Evolutionary conservation across 192 early-diverging fungal species (phyloP).

Genomic region (Coemansia nantahalensis): DNA sequence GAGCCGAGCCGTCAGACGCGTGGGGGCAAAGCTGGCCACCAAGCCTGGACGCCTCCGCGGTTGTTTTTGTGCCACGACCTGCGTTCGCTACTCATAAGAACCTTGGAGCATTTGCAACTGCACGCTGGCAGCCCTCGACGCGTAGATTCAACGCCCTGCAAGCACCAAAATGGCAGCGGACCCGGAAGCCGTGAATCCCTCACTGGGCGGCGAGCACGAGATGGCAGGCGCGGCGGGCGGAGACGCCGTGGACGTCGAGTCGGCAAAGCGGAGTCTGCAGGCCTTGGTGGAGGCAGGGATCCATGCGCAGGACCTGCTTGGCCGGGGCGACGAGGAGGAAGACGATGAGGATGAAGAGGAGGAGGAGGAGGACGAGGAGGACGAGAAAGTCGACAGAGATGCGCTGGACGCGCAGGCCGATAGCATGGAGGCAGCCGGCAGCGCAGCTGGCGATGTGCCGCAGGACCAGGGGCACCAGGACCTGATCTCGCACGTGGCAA

Average conservation of each 20-base stretch:
- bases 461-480: conserved; percentile 14
- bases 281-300: conserved; percentile 46
- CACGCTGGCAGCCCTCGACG: no score
- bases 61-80: no score
- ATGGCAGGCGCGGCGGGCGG: not conserved
- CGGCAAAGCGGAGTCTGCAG: conserved; percentile 46
- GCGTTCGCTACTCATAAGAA: no score
- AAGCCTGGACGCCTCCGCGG: no score
- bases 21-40: no score
- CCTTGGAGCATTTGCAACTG: no score
- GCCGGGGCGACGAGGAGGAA: conserved; percentile 11
- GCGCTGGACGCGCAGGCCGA: conserved; percentile 8
- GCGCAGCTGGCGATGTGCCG: not conserved
- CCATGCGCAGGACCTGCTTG: conserved; percentile 39
- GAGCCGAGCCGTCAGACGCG: no score
- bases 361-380: conserved; percentile 15
- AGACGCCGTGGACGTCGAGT: conserved; percentile 29
- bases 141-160: no score
- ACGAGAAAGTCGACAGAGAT: conserved; percentile 12
- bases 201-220: no score
- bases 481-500: conserved; percentile 46
- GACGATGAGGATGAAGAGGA: conserved; percentile 15
- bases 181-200: no score
- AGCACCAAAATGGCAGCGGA: no score
- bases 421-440: not conserved